These are phyloP conservation scores for Beauveria medogensis DNA, from an alignment of 2,329 filamentous ascomycete genomes.

Conservation along the genomic window DNA sequence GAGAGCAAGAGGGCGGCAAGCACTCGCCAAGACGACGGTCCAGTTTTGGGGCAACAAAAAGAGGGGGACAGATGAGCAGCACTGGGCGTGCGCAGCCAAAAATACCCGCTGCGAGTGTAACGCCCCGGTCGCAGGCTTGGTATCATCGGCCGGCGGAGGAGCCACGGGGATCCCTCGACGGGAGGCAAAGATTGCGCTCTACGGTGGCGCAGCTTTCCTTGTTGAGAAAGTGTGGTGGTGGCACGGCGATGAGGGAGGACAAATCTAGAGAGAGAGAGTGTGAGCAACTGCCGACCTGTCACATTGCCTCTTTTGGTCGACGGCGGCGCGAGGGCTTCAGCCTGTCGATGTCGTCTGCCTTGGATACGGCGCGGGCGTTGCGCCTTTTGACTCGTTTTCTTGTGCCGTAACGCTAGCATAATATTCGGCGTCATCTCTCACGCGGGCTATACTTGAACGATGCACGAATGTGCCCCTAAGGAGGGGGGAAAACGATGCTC, in stretches of 20 bases:
- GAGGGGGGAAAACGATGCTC: background rate
- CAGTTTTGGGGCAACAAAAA: background rate
- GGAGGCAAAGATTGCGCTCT: background rate
- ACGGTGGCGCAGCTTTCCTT: background rate
- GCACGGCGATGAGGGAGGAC: background rate
- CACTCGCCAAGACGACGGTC: background rate
- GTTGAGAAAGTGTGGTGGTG: too few species aligned
- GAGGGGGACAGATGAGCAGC: background rate
- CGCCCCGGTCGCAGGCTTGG: background rate
- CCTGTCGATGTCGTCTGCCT: background rate
- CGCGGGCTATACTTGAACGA: too few species aligned
- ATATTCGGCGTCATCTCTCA: too few species aligned
- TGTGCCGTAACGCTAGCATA: background rate
- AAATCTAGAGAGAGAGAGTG: background rate
- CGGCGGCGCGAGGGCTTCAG: background rate
- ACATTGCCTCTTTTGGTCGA: background rate
- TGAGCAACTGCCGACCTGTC: conserved; percentile 1
- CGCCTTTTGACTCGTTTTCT: background rate
- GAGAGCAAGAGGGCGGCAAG: background rate
- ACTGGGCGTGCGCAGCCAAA: background rate
- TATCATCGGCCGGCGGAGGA: background rate
- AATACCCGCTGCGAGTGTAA: background rate
- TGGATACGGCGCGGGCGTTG: background rate
- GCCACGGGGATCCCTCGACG: background rate
- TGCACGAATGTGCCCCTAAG: background rate